phyloP scores from a whole-genome alignment of 2,329 filamentous ascomycete genomes.

The Paradendryphiella salina region DNA sequence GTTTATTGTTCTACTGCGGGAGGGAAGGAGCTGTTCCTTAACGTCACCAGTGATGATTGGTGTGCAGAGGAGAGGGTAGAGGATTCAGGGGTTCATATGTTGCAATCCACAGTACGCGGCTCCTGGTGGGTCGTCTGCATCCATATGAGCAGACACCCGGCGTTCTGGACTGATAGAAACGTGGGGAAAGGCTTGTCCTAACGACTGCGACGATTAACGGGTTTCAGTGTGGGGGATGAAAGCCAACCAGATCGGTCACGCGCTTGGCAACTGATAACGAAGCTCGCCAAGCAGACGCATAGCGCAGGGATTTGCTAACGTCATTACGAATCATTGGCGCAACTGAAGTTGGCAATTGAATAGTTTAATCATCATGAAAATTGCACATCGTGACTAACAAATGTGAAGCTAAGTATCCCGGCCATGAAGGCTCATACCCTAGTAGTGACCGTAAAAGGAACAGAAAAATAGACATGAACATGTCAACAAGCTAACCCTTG shows the following conservation, averaged over 20 bases:
- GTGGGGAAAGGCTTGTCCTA: slow-evolving; percentile 31
- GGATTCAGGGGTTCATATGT: neutral
- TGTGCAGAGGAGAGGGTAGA: neutral
- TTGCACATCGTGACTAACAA: slow-evolving; percentile 15
- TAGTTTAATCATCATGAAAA: slow-evolving; percentile 19
- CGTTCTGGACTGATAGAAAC: slow-evolving; percentile 24
- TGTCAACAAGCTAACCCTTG: slow-evolving; percentile 13
- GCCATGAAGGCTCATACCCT: slow-evolving; percentile 13
- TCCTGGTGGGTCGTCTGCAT: slow-evolving; percentile 19
- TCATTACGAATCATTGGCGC: neutral
- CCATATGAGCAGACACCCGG: slow-evolving; percentile 8
- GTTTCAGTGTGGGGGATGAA: slow-evolving; percentile 25
- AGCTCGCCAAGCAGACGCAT: slow-evolving; percentile 2
- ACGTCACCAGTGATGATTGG: neutral
- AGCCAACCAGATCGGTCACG: slow-evolving; percentile 32
- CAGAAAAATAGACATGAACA: slow-evolving; percentile 11
- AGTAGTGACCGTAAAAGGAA: slow-evolving; percentile 11
- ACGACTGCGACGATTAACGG: slow-evolving; percentile 15
- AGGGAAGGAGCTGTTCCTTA: neutral
- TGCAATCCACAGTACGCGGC: slow-evolving; percentile 10
- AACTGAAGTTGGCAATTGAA: neutral
- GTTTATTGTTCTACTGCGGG: neutral
- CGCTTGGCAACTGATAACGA: slow-evolving; percentile 28
- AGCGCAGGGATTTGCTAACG: neutral
- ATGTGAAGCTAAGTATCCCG: slow-evolving; percentile 11